Conservation (phyloP, 441 rosid genomes). For the Pelargonium australe region DNA sequence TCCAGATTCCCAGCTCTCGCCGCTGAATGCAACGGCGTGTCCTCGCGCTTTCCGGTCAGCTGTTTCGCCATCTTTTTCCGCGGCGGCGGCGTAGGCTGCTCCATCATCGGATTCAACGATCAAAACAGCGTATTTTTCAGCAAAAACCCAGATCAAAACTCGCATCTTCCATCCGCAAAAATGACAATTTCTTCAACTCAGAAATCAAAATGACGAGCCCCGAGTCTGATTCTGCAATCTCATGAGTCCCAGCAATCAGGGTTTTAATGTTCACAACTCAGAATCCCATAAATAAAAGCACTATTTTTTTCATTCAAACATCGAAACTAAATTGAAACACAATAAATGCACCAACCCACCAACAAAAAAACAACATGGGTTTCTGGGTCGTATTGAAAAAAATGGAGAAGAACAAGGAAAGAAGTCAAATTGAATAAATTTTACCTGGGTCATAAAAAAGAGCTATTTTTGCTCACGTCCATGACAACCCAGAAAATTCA, state of each 20-base stretch:
- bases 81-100: conserved; percentile 15
- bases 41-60: conserved; percentile 72
- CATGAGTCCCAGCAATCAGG: conserved; percentile 16
- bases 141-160: conserved; percentile 35
- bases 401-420: background rate
- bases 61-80: conserved; percentile 72
- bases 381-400: background rate
- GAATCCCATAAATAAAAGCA: too few relatives aligned
- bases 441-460: conserved; percentile 33
- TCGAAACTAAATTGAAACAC: background rate
- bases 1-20: conserved; percentile 62
- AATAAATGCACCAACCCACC: background rate
- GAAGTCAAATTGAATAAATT: background rate
- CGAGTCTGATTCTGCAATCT: conserved; percentile 17
- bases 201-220: conserved; percentile 13
- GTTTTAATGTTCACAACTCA: background rate
- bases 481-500: conserved; percentile 23
- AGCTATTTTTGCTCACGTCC: conserved; percentile 27
- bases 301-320: background rate
- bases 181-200: too few relatives aligned
- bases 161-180: conserved; percentile 19
- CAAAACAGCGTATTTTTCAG: conserved; percentile 15
- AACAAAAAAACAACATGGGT: conserved; percentile 6
- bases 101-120: conserved; percentile 18
- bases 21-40: conserved; percentile 64